Conservation (phyloP, 208 protist genomes). For the Crithidia sp. region DNA sequence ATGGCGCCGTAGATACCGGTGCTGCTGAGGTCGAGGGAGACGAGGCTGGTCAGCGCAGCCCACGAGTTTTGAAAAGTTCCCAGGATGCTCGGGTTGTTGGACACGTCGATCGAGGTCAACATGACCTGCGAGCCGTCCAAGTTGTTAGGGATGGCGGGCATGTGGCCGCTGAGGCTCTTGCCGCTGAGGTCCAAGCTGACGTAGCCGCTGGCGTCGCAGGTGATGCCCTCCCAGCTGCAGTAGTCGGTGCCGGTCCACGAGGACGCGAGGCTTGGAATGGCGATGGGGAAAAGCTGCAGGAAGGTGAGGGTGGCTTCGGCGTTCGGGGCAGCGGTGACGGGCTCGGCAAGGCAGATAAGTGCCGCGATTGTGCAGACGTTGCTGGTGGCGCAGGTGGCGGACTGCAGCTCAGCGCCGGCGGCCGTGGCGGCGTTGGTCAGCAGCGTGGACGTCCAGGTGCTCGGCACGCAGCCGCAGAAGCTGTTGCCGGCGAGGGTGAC, state of each 20-base stretch:
- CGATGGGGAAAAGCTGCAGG: no score
- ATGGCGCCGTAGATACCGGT: slow-evolving; percentile 12
- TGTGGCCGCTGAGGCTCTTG: slow-evolving; percentile 3
- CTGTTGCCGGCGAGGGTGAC: no score
- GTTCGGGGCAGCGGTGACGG: no score
- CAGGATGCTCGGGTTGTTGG: slow-evolving; percentile 1
- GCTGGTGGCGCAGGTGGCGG: no score
- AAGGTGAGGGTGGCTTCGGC: no score
- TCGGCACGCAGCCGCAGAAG: no score
- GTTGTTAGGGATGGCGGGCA: background rate
- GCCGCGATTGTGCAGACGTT: no score
- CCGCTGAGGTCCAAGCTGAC: slow-evolving; percentile 21
- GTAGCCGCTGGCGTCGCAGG: slow-evolving; percentile 15
- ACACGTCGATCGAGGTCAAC: slow-evolving; percentile 22
- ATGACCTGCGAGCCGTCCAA: background rate
- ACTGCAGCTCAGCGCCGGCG: no score
- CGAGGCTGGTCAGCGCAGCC: background rate
- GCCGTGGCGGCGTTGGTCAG: no score
- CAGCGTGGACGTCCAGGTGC: no score
- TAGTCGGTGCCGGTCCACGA: slow-evolving; percentile 2
- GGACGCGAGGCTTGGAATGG: background rate
- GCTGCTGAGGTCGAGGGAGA: slow-evolving; percentile 4
- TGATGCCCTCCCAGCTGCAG: slow-evolving; percentile 14
- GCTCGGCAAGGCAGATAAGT: no score
- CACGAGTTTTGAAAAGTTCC: background rate